Base-by-base conservation (phyloP, 179 eudicot genomes). In the Drosera spatulata region DNA sequence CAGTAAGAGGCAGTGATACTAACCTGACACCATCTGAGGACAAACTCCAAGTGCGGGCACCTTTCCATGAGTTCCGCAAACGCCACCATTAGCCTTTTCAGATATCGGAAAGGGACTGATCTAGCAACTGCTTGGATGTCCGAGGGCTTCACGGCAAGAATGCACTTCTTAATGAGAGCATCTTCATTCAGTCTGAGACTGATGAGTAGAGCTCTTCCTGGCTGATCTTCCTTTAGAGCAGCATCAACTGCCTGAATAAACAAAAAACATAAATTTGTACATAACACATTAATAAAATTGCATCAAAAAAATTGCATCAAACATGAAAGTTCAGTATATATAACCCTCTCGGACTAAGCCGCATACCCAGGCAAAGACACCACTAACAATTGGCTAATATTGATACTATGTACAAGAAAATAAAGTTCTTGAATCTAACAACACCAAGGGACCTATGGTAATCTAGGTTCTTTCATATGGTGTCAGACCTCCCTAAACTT, bases 21-120 rank as follows among this genome's bases (percentile, higher is more conserved):
- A 53, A 91, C 98, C 95, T 89, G 95, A 73, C 85, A 82, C 99
- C 99, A 93, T 61, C 85, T 73, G 61, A 93, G 89, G 63, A 89
- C 74, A 64, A 88, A 89, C 74, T 93, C 99, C 79, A 93, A 66
- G 71, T 79, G 88, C 10, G 95, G 97, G 70, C 79, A 82, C 47
- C 69, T 78, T 78, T 93, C 99, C 54, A 86, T 62, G 66, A 93
- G 99, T 53, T 84, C 90, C 12, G 93, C 83, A 69, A 89, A 72
- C 43, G 90, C 95, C 79, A 89, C 93, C 14, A 86, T 67, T 68
- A 93, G 74, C 68, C 97, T 89, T 68, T 89, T 88, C 77, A 89
- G 49, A 72, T 93, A 93, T 74, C 71, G 81, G 69, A 63, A 64
- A 66, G 99, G 95, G 49, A 89, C 66, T 49, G 90, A 77, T 37